Percentiles rank a stretch among this genome's conserved stretches.
These are phyloP conservation scores for Parietaria judaica DNA, from an alignment of 306 rosid genomes.

Conservation along the genomic window DNA sequence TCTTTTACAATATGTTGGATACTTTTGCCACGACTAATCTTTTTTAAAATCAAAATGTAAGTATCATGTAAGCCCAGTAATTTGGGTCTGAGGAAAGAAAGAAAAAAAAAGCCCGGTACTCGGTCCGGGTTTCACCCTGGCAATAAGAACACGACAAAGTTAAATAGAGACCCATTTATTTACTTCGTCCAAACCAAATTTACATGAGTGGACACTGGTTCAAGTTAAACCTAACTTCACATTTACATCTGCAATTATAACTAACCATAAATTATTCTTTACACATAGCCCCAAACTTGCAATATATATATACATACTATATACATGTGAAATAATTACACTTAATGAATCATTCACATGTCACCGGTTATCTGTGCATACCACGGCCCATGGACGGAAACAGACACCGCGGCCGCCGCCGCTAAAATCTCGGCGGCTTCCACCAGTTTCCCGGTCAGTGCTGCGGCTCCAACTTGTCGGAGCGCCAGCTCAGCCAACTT, in stretches of 20 bases:
- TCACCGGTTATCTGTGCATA: slow-evolving; percentile 39
- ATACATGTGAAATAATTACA: background rate
- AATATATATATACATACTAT: background rate
- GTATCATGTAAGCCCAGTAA: too few species aligned
- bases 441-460: slow-evolving; percentile 45
- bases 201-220: too few species aligned
- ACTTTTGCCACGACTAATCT: too few species aligned
- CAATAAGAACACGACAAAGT: too few species aligned
- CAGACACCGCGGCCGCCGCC: slow-evolving; percentile 60
- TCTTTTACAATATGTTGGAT: too few species aligned
- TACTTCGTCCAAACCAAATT: too few species aligned
- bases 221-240: slow-evolving; percentile 1
- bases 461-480: slow-evolving; percentile 62
- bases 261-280: slow-evolving; percentile 6
- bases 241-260: slow-evolving; percentile 12
- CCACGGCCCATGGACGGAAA: slow-evolving; percentile 82
- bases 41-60: too few species aligned
- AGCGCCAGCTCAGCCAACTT: slow-evolving; percentile 63
- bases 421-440: slow-evolving; percentile 72
- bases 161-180: too few species aligned
- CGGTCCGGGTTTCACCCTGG: too few species aligned
- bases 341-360: slow-evolving; percentile 8
- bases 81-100: too few species aligned
- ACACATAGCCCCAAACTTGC: background rate
- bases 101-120: too few species aligned